These are phyloP conservation scores for Neopestalotiopsis sp. DNA, from an alignment of 2,329 filamentous ascomycete genomes.

Conservation along the genomic window DNA sequence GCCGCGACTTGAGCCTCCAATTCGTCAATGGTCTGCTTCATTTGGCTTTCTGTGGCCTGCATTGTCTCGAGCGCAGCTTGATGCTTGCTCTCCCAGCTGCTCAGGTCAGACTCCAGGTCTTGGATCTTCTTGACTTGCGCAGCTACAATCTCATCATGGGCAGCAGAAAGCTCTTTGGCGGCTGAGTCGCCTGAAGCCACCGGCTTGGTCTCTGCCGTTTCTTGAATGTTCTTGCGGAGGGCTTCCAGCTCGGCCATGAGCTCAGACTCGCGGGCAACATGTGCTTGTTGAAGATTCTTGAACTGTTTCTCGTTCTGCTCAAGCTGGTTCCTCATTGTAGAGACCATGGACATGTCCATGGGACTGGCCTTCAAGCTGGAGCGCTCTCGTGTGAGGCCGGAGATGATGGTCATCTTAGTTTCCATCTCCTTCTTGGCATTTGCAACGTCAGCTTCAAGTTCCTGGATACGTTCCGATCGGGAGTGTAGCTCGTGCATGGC, in stretches of 20 bases:
- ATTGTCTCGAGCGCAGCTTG: slow-evolving; percentile 71
- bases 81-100: slow-evolving; percentile 79
- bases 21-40: slow-evolving; percentile 73
- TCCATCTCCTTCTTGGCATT: slow-evolving; percentile 95
- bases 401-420: slow-evolving; percentile 93
- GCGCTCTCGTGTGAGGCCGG: slow-evolving; percentile 88
- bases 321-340: slow-evolving; percentile 85
- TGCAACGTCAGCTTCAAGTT: slow-evolving; percentile 83
- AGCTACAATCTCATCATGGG: slow-evolving; percentile 37
- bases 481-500: slow-evolving; percentile 91
- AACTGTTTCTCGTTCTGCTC: slow-evolving; percentile 86
- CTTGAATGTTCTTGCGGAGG: slow-evolving; percentile 62
- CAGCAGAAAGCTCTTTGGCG: slow-evolving; percentile 35
- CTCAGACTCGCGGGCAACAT: slow-evolving; percentile 77
- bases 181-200: slow-evolving; percentile 20
- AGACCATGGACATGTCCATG: slow-evolving; percentile 90
- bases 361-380: slow-evolving; percentile 85
- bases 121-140: slow-evolving; percentile 63
- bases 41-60: slow-evolving; percentile 72
- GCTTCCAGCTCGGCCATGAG: slow-evolving; percentile 73
- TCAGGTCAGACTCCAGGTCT: slow-evolving; percentile 73
- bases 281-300: slow-evolving; percentile 71
- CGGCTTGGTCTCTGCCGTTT: slow-evolving; percentile 29
- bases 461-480: slow-evolving; percentile 87
- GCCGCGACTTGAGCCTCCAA: slow-evolving; percentile 66